Evolutionary conservation across 495 filamentous ascomycete species (phyloP).

Genomic region (Aspergillus indologenus): DNA sequence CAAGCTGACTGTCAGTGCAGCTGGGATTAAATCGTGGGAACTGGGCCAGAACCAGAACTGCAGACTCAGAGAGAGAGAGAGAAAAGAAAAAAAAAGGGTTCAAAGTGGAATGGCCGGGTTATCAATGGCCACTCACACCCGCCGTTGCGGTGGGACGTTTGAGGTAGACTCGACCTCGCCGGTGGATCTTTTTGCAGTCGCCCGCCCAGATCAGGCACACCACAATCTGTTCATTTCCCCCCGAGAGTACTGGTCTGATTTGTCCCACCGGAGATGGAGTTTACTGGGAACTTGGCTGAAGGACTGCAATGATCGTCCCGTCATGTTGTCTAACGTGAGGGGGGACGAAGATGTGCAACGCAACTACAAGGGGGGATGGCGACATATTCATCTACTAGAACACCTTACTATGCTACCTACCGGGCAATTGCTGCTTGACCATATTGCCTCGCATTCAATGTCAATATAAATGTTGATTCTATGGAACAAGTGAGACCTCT

Average conservation of each 20-base stretch:
- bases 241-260: too few species aligned
- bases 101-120: neutral
- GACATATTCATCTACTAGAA: neutral
- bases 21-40: too few species aligned
- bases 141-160: constrained; percentile 4
- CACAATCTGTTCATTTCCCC: neutral
- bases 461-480: too few species aligned
- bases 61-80: too few species aligned
- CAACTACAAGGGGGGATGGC: neutral
- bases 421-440: too few species aligned
- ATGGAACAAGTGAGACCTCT: too few species aligned
- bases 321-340: neutral
- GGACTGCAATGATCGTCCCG: too few species aligned
- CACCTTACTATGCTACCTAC: too few species aligned
- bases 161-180: constrained; percentile 8
- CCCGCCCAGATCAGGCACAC: neutral
- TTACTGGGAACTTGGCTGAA: neutral
- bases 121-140: neutral
- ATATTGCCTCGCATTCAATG: too few species aligned
- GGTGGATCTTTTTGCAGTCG: constrained; percentile 12
- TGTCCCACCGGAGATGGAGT: neutral
- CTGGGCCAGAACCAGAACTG: too few species aligned
- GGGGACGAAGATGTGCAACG: neutral
- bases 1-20: too few species aligned
- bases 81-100: neutral